phyloP scores from a whole-genome alignment of 169 alveolate species.

The Amoebophrya sp. region DNA sequence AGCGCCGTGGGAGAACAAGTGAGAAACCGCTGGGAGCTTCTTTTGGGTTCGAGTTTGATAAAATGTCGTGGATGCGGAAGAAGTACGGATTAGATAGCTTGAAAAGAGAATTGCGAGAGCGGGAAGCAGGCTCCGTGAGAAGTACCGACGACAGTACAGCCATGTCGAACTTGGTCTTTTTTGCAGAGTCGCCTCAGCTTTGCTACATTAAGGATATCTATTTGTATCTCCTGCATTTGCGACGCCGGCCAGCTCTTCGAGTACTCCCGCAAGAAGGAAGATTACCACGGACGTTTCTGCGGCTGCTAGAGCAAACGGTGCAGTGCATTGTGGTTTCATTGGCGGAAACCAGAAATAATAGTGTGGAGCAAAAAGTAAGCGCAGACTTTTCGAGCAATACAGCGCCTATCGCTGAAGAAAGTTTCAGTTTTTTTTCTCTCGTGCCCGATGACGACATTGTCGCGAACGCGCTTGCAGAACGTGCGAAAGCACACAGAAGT shows the following conservation, averaged over 20 bases:
- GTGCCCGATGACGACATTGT: background rate
- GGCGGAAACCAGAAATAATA: background rate
- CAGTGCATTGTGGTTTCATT: background rate
- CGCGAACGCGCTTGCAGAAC: background rate
- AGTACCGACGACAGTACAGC: too few relatives aligned
- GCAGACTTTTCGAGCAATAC: background rate
- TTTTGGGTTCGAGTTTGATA: too few relatives aligned
- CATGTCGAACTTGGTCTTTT: too few relatives aligned
- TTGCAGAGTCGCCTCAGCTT: background rate
- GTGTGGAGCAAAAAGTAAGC: too few relatives aligned
- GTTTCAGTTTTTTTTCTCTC: background rate
- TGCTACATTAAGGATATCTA: background rate
- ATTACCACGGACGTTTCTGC: background rate
- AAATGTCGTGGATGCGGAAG: too few relatives aligned
- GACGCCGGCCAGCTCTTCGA: background rate
- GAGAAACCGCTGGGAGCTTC: too few relatives aligned
- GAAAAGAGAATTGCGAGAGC: too few relatives aligned
- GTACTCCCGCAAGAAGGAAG: background rate
- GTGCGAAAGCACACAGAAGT: background rate
- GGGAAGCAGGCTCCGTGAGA: too few relatives aligned
- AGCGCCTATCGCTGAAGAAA: too few relatives aligned
- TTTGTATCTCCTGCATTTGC: background rate
- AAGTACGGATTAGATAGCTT: too few relatives aligned
- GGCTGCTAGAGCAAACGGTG: background rate
- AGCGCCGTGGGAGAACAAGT: too few relatives aligned